Base-by-base conservation (phyloP, 352 stramenopile species). In the Phytophthora foliorum region DNA sequence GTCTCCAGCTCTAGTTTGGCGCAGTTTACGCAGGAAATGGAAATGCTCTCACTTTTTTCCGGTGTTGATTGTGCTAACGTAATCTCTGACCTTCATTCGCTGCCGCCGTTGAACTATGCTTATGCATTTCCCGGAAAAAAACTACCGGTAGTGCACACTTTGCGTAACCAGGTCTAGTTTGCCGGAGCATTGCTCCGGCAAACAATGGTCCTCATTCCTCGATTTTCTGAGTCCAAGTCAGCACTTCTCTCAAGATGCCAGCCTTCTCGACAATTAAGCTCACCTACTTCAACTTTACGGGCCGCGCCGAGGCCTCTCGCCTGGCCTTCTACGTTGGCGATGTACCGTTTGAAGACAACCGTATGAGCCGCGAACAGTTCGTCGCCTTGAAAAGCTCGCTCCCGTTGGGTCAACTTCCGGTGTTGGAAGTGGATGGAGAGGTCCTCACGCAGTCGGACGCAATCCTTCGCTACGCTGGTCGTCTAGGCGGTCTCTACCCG, bases 381-480 rank as follows among this genome's bases (percentile, higher is more conserved):
- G 17, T 4, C 4, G 61, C 56, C 17, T 38, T 75, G 34, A 93
- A 90, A 60, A 2, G 36, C 4, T 69, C 53, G 27, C 60, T 90
- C 7, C 84, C 81, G 16, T 78, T 90, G 42, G 76, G 71, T 2
- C 72, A 90, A 58, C 0, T 91, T 14, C 84, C 82, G 2, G 59
- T 80, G 19, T 58, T 88, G n/a, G 77, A 87, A 34, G 68, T 90
- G 13, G 70, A 93, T 55, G 86, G 82, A 10, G 41, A 85, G 27
- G 65, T 77, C 21, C 57, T 92, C 42, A 78, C 75, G 0, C 84
- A 95, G 65, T 83, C 77, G n/a, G 61, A 80, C 22, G 80, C 83
- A 4, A 88, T 94, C 6, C 59, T 95, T 14, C 81, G 86, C 2
- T 95, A 86, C 42, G 86, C 78, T 14, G 90, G 90, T 2, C 77